These are phyloP conservation scores for Fusarium equiseti DNA, from an alignment of 2,329 filamentous ascomycete species.

Conservation along the genomic window DNA sequence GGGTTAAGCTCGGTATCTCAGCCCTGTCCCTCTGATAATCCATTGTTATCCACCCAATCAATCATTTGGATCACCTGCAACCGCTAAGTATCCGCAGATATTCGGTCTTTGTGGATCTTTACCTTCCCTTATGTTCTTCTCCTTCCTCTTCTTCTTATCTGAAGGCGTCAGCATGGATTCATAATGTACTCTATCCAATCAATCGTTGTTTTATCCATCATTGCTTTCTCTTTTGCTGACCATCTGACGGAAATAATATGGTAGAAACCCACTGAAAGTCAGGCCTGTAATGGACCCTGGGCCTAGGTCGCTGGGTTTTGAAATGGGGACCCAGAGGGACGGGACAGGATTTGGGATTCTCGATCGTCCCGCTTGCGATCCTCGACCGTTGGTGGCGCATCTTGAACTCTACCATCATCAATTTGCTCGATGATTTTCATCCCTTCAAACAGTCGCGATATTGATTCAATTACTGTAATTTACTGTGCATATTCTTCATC, in stretches of 20 bases:
- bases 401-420: background rate
- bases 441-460: background rate
- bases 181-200: background rate
- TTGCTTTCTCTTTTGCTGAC: background rate
- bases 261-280: conserved; percentile 3
- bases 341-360: conserved; percentile 29
- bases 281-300: background rate
- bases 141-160: background rate
- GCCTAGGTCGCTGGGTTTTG: background rate
- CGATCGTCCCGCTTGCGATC: conserved; percentile 35
- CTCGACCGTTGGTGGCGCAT: conserved; percentile 30
- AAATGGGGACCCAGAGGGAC: conserved; percentile 23
- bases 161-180: background rate
- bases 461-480: background rate
- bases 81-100: background rate
- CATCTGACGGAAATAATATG: conserved; percentile 10
- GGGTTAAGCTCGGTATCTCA: conserved; percentile 15
- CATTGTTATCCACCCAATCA: background rate
- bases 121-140: conserved; percentile 3
- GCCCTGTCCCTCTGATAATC: conserved; percentile 9
- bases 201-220: background rate
- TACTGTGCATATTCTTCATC: background rate
- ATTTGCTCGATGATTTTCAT: background rate
- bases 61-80: background rate
- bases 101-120: conserved; percentile 12